Evolutionary conservation across 805 yeast species (phyloP).

Genomic region (Starmerella potacharoeniae): DNA sequence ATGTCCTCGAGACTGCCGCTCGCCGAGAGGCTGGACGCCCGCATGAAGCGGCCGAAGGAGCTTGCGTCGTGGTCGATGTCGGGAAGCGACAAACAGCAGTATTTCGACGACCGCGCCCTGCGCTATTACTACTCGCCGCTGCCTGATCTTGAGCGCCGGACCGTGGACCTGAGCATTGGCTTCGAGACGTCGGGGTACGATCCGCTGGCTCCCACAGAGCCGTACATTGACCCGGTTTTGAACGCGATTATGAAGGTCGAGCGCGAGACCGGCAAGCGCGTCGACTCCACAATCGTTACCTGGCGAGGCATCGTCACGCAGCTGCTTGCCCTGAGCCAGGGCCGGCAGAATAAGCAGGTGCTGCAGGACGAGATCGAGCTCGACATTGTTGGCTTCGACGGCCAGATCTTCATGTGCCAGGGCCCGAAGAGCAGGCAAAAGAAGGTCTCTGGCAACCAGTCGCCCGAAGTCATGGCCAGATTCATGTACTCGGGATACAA

Average conservation of each 20-base stretch:
- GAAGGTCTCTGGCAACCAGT: background rate
- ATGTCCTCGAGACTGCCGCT: conserved; percentile 21
- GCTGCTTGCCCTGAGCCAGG: conserved; percentile 55
- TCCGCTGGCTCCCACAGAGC: background rate
- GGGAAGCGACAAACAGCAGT: conserved; percentile 33
- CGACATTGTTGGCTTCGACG: conserved; percentile 57
- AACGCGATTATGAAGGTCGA: conserved; percentile 49
- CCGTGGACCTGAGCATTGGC: conserved; percentile 54
- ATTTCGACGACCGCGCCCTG: conserved; percentile 41
- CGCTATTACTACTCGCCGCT: conserved; percentile 78
- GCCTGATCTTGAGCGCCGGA: conserved; percentile 41
- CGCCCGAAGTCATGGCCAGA: conserved; percentile 15
- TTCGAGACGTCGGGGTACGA: conserved; percentile 43
- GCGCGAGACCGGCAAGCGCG: conserved; percentile 32
- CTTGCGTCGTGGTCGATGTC: conserved; percentile 50
- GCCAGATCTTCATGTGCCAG: conserved; percentile 36
- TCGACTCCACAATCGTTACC: conserved; percentile 58
- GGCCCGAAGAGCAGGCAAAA: conserved; percentile 21
- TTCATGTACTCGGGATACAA: conserved; percentile 48
- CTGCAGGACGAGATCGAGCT: conserved; percentile 43
- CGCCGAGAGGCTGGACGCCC: conserved; percentile 33
- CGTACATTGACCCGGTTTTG: conserved; percentile 47
- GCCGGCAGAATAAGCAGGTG: conserved; percentile 26
- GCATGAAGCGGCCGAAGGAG: conserved; percentile 80
- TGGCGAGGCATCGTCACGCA: conserved; percentile 78